Base-by-base conservation (phyloP, 495 filamentous ascomycete genomes). In the Trichocladium uniseriatum region DNA sequence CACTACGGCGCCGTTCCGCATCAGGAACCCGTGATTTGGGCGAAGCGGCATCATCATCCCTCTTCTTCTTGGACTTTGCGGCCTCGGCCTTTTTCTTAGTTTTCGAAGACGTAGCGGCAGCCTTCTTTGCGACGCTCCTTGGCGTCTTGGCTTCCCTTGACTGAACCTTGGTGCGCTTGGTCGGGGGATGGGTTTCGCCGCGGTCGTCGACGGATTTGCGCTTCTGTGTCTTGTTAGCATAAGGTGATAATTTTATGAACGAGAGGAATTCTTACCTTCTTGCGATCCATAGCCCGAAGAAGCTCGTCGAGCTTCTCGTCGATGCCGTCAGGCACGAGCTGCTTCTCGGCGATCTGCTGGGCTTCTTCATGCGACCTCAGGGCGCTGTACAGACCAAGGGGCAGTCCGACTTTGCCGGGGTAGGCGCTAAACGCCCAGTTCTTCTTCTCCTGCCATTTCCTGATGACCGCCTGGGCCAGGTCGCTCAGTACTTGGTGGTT, bases 401-500 rank as follows among this genome's bases (percentile, higher is more conserved):
- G 89, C 40, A 96, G 69, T 5, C 83, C 80, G 52, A 92, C 73
- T 64, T 94, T 95, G 14, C 77, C 81, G 1, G 89, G 82, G 62
- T 84, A 91, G 5, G 83, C 83, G 57, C 89, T 83, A 54, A 97
- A 81, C 35, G 71, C 77, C 76, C 86, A 87, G 42, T 82, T 81
- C 38, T 82, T 82, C 52, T 79, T 73, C 45, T 87, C 84, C 58
- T 91, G 86, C 72, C 85, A 99, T 52, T 79, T 81, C 32, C 86
- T 75, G 51, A 97, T 85, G 37, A 89, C 75, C 1, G 81, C 76
- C 66, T 94, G 86, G 0, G 90, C 82, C 11, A 99, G 75, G 57
- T 99, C 92, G 41, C 84, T 86, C n/a, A 97, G 68, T 14, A 87
- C 79, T 57, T 95, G 94, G 20, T 97, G 77, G 40, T 83, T 81